A percentile compares a stretch with the other conserved stretches of the same genome.
Evolutionary conservation across 441 rosid species (phyloP).

Genomic region (Sinapis alba): DNA sequence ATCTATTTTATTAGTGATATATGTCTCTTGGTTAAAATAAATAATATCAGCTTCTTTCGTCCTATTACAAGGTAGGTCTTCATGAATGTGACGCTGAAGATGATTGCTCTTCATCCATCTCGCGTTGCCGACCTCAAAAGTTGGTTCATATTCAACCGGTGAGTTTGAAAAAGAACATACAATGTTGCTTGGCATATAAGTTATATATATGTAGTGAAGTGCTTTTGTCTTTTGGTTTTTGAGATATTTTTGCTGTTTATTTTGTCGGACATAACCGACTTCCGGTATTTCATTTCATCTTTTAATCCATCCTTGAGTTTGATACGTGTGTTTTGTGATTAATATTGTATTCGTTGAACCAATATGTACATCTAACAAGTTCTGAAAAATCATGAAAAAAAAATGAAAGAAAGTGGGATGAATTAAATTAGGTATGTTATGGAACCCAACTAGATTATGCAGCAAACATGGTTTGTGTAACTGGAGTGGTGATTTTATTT

Average conservation of each 20-base stretch:
- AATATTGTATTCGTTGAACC: not conserved
- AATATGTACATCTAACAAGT: not conserved
- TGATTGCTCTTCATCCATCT: slow-evolving; percentile 23
- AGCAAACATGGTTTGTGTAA: not conserved
- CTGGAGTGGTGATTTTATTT: not conserved
- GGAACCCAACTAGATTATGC: not conserved
- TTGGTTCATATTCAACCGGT: slow-evolving; percentile 10
- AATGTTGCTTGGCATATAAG: slow-evolving; percentile 3
- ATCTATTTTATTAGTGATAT: not conserved
- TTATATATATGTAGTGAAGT: no score
- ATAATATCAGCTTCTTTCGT: not conserved
- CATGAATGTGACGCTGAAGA: slow-evolving; percentile 21
- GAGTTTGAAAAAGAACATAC: not conserved
- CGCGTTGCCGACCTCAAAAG: slow-evolving; percentile 34
- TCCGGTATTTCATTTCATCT: slow-evolving; percentile 1
- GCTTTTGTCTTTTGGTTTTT: slow-evolving; percentile 1
- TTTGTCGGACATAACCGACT: slow-evolving; percentile 22
- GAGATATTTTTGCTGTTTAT: slow-evolving; percentile 8
- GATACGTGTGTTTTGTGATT: slow-evolving; percentile 11
- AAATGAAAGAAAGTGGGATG: not conserved
- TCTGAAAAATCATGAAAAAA: not conserved
- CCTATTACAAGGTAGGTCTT: not conserved
- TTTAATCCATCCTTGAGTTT: not conserved
- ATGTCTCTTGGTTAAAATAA: not conserved
- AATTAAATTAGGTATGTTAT: not conserved